Evolutionary conservation across 176 grass and related monocot species (phyloP).

Genomic region (Alloteropsis semialata): DNA sequence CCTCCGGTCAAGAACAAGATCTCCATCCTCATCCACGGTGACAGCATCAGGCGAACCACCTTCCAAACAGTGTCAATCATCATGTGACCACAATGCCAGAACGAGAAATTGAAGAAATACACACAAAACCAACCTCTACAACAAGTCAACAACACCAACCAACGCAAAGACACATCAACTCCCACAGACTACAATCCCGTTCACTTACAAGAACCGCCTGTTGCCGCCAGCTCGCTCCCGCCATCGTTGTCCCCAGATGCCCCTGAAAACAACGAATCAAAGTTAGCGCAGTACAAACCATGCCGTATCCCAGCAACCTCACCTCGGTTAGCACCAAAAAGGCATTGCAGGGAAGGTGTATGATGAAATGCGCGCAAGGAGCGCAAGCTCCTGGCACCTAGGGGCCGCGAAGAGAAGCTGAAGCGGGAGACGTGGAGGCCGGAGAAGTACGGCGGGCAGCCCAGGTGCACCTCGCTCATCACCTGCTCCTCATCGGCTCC

Average conservation of each 20-base stretch:
- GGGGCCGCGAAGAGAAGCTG: conserved; percentile 50
- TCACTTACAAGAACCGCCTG: conserved; percentile 5
- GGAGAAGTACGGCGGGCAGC: conserved; percentile 54
- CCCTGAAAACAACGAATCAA: neutral
- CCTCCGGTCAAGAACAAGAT: conserved; percentile 66
- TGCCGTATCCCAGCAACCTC: neutral
- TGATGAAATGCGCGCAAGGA: conserved; percentile 46
- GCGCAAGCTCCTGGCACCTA: neutral
- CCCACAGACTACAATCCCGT: neutral
- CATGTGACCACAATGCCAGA: neutral
- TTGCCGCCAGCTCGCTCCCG: neutral
- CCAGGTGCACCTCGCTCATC: conserved; percentile 96
- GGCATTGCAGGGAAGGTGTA: conserved; percentile 2
- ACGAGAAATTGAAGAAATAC: neutral
- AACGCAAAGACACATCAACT: conserved; percentile 1
- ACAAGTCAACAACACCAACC: neutral
- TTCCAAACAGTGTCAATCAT: neutral
- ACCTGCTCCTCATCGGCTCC: conserved; percentile 51
- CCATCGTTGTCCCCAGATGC: neutral
- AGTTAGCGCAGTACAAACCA: neutral
- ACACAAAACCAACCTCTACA: neutral
- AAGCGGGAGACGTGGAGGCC: conserved; percentile 65
- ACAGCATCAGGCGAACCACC: conserved; percentile 5
- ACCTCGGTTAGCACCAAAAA: neutral
- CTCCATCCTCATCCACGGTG: conserved; percentile 69